These are phyloP conservation scores for Serendipita sp. DNA, from an alignment of 768 basidiomycete genomes.

Conservation along the genomic window DNA sequence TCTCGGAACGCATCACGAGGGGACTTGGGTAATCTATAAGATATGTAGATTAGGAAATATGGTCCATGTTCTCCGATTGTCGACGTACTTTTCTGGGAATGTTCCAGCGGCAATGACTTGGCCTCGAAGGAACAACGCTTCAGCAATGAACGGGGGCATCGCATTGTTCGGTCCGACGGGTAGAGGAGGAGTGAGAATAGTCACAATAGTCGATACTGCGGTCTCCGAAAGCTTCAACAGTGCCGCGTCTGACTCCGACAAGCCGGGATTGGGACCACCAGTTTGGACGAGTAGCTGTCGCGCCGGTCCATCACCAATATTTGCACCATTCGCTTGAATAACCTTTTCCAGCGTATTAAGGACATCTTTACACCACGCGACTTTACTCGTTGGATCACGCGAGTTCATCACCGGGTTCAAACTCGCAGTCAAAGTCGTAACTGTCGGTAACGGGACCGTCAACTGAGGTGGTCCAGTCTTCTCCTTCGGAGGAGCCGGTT, in stretches of 20 bases:
- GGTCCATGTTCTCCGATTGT: neutral
- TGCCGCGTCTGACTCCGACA: conserved; percentile 33
- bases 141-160: conserved; percentile 34
- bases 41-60: conserved; percentile 23
- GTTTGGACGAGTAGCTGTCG: conserved; percentile 21
- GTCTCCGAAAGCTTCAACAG: conserved; percentile 43
- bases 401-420: conserved; percentile 32
- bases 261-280: conserved; percentile 23
- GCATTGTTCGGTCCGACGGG: conserved; percentile 15
- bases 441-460: conserved; percentile 52
- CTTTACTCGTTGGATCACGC: conserved; percentile 42
- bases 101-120: conserved; percentile 53
- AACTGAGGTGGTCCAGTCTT: conserved; percentile 29
- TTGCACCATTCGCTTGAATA: neutral
- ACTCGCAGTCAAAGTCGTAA: conserved; percentile 39
- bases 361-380: conserved; percentile 75
- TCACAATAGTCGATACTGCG: conserved; percentile 50
- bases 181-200: conserved; percentile 28
- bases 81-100: conserved; percentile 8
- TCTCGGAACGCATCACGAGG: conserved; percentile 75
- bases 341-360: conserved; percentile 59
- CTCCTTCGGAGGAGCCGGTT: conserved; percentile 14
- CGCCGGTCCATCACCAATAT: conserved; percentile 15
- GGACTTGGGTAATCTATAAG: conserved; percentile 43
- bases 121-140: conserved; percentile 63